Base-by-base conservation (phyloP, 306 rosid species). In the Biancaea sappan region DNA sequence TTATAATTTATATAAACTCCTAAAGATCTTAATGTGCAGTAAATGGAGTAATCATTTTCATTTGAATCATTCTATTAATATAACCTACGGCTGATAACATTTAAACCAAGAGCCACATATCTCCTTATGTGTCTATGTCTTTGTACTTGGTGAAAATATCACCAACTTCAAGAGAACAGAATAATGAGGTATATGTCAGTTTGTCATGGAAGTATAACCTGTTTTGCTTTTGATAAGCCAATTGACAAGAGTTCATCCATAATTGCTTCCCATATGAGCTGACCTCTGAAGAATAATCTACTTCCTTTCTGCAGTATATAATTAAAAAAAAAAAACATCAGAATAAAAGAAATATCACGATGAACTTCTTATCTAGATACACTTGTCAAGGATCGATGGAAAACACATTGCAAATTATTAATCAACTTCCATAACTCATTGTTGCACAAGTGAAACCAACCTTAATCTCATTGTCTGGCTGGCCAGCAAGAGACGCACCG, bases 401-500 rank as follows among this genome's bases (percentile, higher is more conserved):
- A 26, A 65, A 10, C 16, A 22, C 46, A 26, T 59, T 16, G 41
- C 22, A 25, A 62, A 40, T 72, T 43, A 53, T 67, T 29, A 73
- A 61, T 41, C 24, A 46, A 54, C 44, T 40, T 21, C 13, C 57
- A 63, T 47, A 48, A 53, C 48, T 67, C 28, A 62, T 37, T 59
- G 43, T 11, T 40, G 44, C 60, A 78, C 50, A 37, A 61, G 37
- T 47, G 32, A 70, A 37, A 66, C 58, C 41, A 77, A 92, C 89
- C 81, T 88, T 85, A 31, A 61, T 66, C 82, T 94, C 94, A 46
- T 78, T 88, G 60, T 83, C 91, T 3, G 93, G 95, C 79, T 87
- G 90, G 71, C 99, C 90, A 65, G 97, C 86, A 43, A 94, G 86
- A 41, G 99, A 94, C 9, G 97, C 96, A 6, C 97, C 99, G 52